Evolutionary conservation across 352 stramenopile genomes (phyloP).

Genomic region (Phytophthora sansomeana): DNA sequence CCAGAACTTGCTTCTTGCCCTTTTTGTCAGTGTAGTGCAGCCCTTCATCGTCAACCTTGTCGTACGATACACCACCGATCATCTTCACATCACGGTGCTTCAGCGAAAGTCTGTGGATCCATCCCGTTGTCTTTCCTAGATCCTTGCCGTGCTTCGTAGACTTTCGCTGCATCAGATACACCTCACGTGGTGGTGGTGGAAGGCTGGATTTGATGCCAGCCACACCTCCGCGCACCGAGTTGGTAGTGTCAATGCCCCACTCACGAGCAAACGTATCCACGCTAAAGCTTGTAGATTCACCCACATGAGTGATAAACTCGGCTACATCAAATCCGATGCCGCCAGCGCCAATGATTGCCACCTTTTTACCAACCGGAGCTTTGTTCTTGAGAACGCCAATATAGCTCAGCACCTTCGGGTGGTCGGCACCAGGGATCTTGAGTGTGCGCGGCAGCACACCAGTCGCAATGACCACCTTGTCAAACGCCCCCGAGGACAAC

Average conservation of each 20-base stretch:
- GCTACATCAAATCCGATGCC: constrained; percentile 99
- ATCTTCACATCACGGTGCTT: constrained; percentile 94
- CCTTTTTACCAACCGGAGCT: constrained; percentile 88
- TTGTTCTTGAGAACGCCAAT: constrained; percentile 95
- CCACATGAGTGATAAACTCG: constrained; percentile 93
- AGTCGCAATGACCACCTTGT: constrained; percentile 97
- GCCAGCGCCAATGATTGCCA: constrained; percentile 96
- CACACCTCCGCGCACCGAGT: constrained; percentile 88
- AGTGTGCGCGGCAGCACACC: constrained; percentile 92
- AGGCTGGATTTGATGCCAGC: constrained; percentile 55
- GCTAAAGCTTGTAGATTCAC: constrained; percentile 70
- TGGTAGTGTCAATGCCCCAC: constrained; percentile 94
- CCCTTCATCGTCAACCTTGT: constrained; percentile 95
- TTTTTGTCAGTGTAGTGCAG: constrained; percentile 95
- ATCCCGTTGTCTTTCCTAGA: constrained; percentile 97
- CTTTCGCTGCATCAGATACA: constrained; percentile 97
- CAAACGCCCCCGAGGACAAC: constrained; percentile 65
- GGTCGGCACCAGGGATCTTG: constrained; percentile 89
- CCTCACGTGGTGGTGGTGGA: constrained; percentile 68
- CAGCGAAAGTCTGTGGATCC: constrained; percentile 96
- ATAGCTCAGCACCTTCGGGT: constrained; percentile 94
- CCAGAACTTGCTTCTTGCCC: constrained; percentile 83
- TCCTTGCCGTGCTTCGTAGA: constrained; percentile 92
- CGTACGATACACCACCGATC: constrained; percentile 94
- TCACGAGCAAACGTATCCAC: constrained; percentile 92